phyloP scores from a whole-genome alignment of 306 rosid species.

The Hippophae tibetana region DNA sequence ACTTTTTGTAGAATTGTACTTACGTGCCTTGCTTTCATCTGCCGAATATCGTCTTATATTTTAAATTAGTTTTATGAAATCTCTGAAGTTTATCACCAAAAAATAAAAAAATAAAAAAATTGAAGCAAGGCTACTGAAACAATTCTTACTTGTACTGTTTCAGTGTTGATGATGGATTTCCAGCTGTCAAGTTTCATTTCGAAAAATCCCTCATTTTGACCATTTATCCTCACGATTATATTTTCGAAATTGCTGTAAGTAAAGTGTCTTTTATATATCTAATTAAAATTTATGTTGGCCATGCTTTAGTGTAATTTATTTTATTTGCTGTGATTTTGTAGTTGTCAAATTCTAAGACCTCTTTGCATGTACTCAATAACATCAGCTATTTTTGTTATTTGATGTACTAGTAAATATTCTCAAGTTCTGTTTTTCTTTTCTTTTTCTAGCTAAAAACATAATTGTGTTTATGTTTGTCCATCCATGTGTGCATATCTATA shows the following conservation, averaged over 20 bases:
- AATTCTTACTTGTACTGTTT: conserved; percentile 7
- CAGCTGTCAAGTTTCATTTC: conserved; percentile 47
- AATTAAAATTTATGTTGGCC: not conserved
- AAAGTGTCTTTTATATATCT: not conserved
- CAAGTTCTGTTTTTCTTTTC: not conserved
- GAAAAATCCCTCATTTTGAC: conserved; percentile 39
- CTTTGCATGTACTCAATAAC: not conserved
- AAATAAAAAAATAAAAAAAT: too few relatives aligned
- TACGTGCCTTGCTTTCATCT: too few relatives aligned
- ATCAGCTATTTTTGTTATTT: not conserved
- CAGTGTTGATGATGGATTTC: conserved; percentile 72
- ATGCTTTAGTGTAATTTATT: not conserved
- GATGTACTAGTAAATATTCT: not conserved
- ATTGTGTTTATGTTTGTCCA: not conserved
- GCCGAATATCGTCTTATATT: too few relatives aligned
- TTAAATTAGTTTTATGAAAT: too few relatives aligned
- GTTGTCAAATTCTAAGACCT: too few relatives aligned
- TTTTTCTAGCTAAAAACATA: not conserved
- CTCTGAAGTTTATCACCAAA: too few relatives aligned
- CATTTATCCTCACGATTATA: conserved; percentile 62
- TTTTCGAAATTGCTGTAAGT: conserved; percentile 41
- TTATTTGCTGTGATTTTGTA: too few relatives aligned
- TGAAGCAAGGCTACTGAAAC: too few relatives aligned
- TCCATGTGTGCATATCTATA: not conserved
- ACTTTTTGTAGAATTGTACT: not conserved